Percentiles rank a stretch among this genome's conserved stretches.
These are phyloP conservation scores for Solanum hybrid DNA, from an alignment of 305 asterid genomes.

Conservation along the genomic window DNA sequence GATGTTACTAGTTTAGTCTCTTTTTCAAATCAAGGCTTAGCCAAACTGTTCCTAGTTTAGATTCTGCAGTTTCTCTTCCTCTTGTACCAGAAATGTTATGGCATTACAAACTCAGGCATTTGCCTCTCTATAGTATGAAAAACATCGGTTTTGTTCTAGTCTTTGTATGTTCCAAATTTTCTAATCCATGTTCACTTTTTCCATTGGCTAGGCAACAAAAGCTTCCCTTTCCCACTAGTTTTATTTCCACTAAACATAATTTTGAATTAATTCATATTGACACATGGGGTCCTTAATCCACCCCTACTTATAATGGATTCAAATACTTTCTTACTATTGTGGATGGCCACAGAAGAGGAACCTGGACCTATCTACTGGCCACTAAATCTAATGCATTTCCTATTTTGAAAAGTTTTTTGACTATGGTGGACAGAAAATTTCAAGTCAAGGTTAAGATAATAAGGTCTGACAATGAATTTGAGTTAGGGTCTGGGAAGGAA, in stretches of 20 bases:
- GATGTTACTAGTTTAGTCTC: background rate
- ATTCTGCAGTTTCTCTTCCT: background rate
- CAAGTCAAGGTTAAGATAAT: background rate
- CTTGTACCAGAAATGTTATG: background rate
- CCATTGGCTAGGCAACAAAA: background rate
- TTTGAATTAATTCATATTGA: background rate
- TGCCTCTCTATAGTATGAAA: background rate
- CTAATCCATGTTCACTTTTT: background rate
- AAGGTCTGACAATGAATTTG: background rate
- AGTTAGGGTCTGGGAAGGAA: background rate
- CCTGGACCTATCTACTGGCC: background rate
- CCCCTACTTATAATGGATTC: background rate
- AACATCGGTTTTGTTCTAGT: background rate
- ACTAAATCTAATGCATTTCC: background rate
- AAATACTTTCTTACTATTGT: background rate
- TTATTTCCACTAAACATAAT: background rate
- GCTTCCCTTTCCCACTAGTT: background rate
- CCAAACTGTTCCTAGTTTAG: background rate
- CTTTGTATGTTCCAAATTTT: background rate
- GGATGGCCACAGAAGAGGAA: background rate
- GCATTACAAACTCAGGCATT: background rate
- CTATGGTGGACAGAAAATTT: background rate
- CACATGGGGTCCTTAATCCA: background rate
- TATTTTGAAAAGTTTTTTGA: too few relatives aligned
- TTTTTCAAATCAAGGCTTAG: background rate